Evolutionary conservation across 768 basidiomycete species (phyloP).

Genomic region (Leucogyrophana mollusca): DNA sequence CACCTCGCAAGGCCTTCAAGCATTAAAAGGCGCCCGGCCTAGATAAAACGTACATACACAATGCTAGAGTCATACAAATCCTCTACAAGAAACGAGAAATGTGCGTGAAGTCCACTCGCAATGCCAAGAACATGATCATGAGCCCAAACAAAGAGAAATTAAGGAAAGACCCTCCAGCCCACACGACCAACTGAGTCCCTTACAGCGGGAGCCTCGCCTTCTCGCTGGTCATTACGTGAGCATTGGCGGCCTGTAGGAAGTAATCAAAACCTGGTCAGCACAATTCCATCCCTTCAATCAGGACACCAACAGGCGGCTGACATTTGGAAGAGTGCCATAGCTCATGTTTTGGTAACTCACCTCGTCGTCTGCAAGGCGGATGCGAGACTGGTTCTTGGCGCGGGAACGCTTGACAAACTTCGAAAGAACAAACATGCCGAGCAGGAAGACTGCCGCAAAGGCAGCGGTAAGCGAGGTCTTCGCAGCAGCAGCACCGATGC

Average conservation of each 20-base stretch:
- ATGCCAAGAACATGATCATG: too few relatives aligned
- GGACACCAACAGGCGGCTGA: slow-evolving; percentile 5
- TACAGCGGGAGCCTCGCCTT: slow-evolving; percentile 26
- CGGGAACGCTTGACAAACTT: slow-evolving; percentile 36
- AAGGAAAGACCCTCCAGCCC: too few relatives aligned
- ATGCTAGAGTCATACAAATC: too few relatives aligned
- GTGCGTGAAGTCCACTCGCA: too few relatives aligned
- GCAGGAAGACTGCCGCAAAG: slow-evolving; percentile 35
- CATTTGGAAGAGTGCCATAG: slow-evolving; percentile 12
- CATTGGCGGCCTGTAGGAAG: slow-evolving; percentile 12
- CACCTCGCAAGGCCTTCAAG: too few relatives aligned
- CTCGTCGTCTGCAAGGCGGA: slow-evolving; percentile 37
- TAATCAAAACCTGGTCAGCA: slow-evolving; percentile 5
- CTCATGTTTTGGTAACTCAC: slow-evolving; percentile 25
- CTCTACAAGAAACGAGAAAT: too few relatives aligned
- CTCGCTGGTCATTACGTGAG: slow-evolving; percentile 16
- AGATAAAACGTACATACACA: too few relatives aligned
- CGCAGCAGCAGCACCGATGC: slow-evolving; percentile 29
- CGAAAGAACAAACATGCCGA: slow-evolving; percentile 30
- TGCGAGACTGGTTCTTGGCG: slow-evolving; percentile 26
- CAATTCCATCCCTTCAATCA: slow-evolving; percentile 1
- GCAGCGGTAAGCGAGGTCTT: slow-evolving; percentile 31
- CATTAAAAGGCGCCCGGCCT: too few relatives aligned
- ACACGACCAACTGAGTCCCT: not conserved
- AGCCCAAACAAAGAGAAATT: too few relatives aligned